phyloP scores from a whole-genome alignment of 192 early-diverging fungal species.

The Geranomyces variabilis region DNA sequence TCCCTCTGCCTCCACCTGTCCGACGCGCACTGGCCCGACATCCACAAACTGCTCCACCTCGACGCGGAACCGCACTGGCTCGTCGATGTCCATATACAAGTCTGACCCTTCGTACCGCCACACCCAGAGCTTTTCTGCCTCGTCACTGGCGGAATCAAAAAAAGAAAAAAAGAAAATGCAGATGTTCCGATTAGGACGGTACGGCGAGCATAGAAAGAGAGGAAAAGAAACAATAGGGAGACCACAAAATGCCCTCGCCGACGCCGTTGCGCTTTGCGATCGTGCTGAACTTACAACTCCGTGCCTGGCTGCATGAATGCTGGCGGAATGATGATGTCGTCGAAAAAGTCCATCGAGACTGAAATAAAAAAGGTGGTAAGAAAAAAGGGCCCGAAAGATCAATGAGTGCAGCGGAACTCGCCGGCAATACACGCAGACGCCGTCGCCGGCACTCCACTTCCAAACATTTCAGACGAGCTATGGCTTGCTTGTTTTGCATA shows the following conservation, averaged over 20 bases:
- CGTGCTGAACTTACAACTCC: constrained; percentile 59
- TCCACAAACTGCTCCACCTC: constrained; percentile 76
- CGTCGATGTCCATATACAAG: constrained; percentile 82
- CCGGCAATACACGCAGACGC: no score
- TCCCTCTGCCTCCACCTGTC: constrained; percentile 10
- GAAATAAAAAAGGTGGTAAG: constrained; percentile 9
- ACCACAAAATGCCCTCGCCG: no score
- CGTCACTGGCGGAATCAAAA: no score
- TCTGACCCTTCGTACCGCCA: constrained; percentile 74
- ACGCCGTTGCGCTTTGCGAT: no score
- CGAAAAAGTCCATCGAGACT: constrained; percentile 88
- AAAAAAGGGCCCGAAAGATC: constrained; percentile 16
- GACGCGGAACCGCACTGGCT: constrained; percentile 77
- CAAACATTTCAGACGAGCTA: no score
- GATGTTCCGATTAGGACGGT: background rate
- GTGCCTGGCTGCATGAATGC: constrained; percentile 63
- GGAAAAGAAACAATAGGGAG: background rate
- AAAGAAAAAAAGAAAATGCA: constrained; percentile 6
- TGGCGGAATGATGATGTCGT: constrained; percentile 83
- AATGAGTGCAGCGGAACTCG: no score
- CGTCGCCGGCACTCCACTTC: no score
- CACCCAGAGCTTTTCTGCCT: constrained; percentile 76
- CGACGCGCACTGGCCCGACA: constrained; percentile 56
- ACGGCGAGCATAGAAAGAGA: background rate
- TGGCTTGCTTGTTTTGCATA: no score